A percentile compares a stretch with the other conserved stretches of the same genome.
Conservation (phyloP, 225 moss, liverwort and hornwort species). For the Lunularia cruciata region DNA sequence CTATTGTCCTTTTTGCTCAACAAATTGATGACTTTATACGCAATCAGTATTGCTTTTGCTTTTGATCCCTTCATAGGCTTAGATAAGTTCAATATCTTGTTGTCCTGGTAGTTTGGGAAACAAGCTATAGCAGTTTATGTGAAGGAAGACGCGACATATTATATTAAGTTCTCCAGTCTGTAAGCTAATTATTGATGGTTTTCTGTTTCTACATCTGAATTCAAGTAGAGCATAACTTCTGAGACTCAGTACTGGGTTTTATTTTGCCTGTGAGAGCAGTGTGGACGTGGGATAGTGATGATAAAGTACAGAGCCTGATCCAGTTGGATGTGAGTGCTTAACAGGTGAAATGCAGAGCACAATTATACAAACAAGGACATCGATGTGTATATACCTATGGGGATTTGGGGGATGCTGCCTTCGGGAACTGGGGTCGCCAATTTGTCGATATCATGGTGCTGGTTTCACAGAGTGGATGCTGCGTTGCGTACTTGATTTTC, state of each 20-base stretch:
- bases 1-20: neutral
- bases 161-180: no score
- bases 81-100: no score
- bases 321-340: neutral
- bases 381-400: slow-evolving; percentile 57
- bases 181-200: neutral
- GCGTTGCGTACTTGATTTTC: slow-evolving; percentile 90
- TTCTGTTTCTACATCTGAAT: neutral
- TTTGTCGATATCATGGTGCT: slow-evolving; percentile 70
- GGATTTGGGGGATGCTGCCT: slow-evolving; percentile 70
- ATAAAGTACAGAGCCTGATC: neutral
- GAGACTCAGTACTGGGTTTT: no score
- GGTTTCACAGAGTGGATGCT: slow-evolving; percentile 78
- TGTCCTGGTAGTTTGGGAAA: no score
- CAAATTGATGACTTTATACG: neutral
- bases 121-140: no score
- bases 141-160: no score
- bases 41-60: neutral
- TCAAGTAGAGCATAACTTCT: no score
- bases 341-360: slow-evolving; percentile 76
- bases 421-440: slow-evolving; percentile 57
- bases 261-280: no score
- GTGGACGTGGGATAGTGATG: no score
- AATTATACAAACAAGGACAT: slow-evolving; percentile 41
- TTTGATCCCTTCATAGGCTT: neutral